Percentiles rank a stretch among this genome's conserved stretches.
Conservation (phyloP, 1,284 basidiomycete species). For the Cutaneotrichosporon cutaneum region DNA sequence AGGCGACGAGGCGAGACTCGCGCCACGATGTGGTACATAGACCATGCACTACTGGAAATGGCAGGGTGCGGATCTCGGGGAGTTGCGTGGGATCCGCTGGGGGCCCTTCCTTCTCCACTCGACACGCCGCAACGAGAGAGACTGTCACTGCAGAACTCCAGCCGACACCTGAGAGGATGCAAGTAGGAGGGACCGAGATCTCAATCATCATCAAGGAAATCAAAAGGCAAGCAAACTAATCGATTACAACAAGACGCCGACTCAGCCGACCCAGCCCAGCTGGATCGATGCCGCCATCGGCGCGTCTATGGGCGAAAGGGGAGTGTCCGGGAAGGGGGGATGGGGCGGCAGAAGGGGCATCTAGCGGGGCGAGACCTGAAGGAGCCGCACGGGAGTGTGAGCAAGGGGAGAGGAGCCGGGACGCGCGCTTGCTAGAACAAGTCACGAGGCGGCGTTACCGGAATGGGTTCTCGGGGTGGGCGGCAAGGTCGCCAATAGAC, state of each 20-base stretch:
- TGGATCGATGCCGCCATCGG: not conserved
- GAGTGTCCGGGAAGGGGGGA: not conserved
- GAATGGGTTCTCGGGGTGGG: not conserved
- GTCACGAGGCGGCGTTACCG: not conserved
- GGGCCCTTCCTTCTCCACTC: too few relatives aligned
- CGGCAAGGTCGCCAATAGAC: not conserved
- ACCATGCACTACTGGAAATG: not conserved
- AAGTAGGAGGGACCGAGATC: too few relatives aligned
- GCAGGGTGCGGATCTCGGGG: too few relatives aligned
- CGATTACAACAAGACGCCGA: not conserved
- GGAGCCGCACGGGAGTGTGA: too few relatives aligned
- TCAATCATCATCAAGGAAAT: too few relatives aligned
- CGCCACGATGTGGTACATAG: not conserved
- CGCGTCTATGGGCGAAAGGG: not conserved
- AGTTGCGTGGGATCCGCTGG: too few relatives aligned
- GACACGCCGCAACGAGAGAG: too few relatives aligned
- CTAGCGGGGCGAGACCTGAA: not conserved
- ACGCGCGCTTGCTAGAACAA: too few relatives aligned
- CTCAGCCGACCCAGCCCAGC: not conserved
- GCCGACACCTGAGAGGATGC: too few relatives aligned
- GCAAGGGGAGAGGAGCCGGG: too few relatives aligned
- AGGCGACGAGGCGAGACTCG: too few relatives aligned
- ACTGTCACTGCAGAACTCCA: too few relatives aligned
- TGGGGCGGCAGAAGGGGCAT: not conserved
- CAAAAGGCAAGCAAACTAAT: not conserved